phyloP scores from a whole-genome alignment of 164 flowering plant genomes.

The Dillenia suffruticosa region DNA sequence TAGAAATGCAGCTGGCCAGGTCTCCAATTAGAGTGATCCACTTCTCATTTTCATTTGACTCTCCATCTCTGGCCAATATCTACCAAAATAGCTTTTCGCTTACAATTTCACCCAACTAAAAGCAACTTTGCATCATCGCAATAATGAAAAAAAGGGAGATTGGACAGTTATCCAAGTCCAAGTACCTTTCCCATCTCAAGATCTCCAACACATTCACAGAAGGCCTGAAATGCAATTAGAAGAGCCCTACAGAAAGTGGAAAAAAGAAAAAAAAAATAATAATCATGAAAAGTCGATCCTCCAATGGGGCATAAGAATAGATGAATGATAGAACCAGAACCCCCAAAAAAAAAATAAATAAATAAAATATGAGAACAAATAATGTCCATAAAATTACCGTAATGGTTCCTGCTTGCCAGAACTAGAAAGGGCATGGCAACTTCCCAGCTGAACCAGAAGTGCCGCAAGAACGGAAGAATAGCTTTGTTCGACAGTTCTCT shows the following conservation, averaged over 20 bases:
- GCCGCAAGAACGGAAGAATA: conserved; percentile 78
- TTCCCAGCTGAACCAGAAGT: conserved; percentile 79
- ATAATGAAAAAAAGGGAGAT: neutral
- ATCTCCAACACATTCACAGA: conserved; percentile 99
- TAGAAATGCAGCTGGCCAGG: conserved; percentile 76
- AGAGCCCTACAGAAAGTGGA: conserved; percentile 46
- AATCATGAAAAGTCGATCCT: too few species aligned
- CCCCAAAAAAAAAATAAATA: neutral
- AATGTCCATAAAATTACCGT: conserved; percentile 32
- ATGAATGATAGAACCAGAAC: too few species aligned
- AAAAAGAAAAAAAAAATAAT: neutral
- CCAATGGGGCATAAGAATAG: too few species aligned
- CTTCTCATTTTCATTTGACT: conserved; percentile 70
- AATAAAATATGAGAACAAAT: neutral
- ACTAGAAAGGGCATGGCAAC: conserved; percentile 62
- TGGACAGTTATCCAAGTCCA: neutral
- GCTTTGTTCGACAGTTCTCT: conserved; percentile 76
- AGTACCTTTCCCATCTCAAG: conserved; percentile 99
- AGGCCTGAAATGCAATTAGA: conserved; percentile 82
- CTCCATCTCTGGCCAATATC: conserved; percentile 91
- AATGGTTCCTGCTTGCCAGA: conserved; percentile 77
- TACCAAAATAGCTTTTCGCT: conserved; percentile 14
- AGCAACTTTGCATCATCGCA: neutral
- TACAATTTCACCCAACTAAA: neutral
- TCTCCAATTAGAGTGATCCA: conserved; percentile 91